Base-by-base conservation (phyloP, 108 stramenopile genomes). In the Conticribra guillardii region DNA sequence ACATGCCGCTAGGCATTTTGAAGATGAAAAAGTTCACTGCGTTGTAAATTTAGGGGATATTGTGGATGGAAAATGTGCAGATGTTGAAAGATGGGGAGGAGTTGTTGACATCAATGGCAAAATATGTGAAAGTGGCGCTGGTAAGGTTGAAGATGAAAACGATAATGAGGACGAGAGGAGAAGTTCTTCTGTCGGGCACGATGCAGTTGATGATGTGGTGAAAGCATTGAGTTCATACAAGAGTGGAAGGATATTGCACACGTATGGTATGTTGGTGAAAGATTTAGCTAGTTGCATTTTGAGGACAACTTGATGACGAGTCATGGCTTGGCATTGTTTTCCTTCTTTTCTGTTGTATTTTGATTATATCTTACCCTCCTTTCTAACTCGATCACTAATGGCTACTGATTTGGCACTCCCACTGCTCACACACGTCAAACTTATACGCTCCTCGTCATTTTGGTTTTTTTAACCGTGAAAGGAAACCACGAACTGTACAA, bases 401-500 rank as follows among this genome's bases (percentile, higher is more conserved):
- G n/a, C n/a, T n/a, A n/a, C n/a, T n/a, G n/a, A n/a, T n/a, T n/a
- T n/a, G n/a, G n/a, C n/a, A n/a, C n/a, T n/a, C n/a, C n/a, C n/a
- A n/a, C n/a, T n/a, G n/a, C n/a, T n/a, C n/a, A n/a, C n/a, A n/a
- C n/a, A n/a, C n/a, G n/a, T n/a, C n/a, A n/a, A n/a, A n/a, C n/a
- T n/a, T n/a, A n/a, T n/a, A n/a, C 37, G 37, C 11, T 41, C 11
- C 11, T 41, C 5, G 37, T 11, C 37, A 9, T 41, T 5, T 41
- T 11, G 37, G 8, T 9, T 41, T 41, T 5, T 11, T 5, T 41
- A 11, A 41, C 11, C 37, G 37, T 41, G 37, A 41, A 2, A 65
- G 64, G 94, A 2, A 95, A 95, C 63, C 94, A 95, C 60, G 88
- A 89, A 73, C 59, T 95, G 48, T 95, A 95, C 87, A 94, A 90